Evolutionary conservation across 495 filamentous ascomycete genomes (phyloP), one percentile per base, ranked within the genome.

Genomic region (Lophiostoma macrostomum): DNA sequence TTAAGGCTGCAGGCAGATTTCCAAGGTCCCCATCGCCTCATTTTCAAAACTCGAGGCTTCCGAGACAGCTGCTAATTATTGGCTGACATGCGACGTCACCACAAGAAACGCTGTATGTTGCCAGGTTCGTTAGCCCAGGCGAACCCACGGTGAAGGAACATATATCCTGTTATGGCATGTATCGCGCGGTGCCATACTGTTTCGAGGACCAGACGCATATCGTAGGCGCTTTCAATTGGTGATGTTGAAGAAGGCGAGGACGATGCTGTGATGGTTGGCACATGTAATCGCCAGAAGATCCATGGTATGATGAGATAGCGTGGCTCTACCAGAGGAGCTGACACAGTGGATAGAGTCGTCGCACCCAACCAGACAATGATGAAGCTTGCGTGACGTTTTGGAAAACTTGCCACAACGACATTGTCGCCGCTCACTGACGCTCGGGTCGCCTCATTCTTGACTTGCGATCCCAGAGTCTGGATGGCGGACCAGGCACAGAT

Each of bases 251-350:
- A 56, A 35, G 48, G 56, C 31, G 27, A 44, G 39, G n/a, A n/a
- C n/a, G n/a, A n/a, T n/a, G 31, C 50, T 11, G 39, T 4, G 34
- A 37, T 31, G 36, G 69, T 60, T 5, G 86, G 86, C 0, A 96
- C 69, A 67, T 95, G 81, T 11, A 96, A 70, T 7, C 94, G 76
- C 88, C 90, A 98, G 64, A 96, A 80, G 23, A 96, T 80, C 93
- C 93, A 98, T 0, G 91, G 91, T 2, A 95, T 75, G 64, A 97
- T 91, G 65, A 94, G 91, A 65, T 98, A 98, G 4, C 93, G 79
- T 1, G 90, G 91, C 63, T 98, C 93, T 10, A 98, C 91, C 1
- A 98, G 77, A 2, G 93, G 90, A 0, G 94, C 91, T 0, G 89
- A 90, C 36, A 94, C 67, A 19, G 97, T 76, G 1, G 87, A 91